Conservation (phyloP, 176 grass and related monocot genomes). For the Bromus sterilis region DNA sequence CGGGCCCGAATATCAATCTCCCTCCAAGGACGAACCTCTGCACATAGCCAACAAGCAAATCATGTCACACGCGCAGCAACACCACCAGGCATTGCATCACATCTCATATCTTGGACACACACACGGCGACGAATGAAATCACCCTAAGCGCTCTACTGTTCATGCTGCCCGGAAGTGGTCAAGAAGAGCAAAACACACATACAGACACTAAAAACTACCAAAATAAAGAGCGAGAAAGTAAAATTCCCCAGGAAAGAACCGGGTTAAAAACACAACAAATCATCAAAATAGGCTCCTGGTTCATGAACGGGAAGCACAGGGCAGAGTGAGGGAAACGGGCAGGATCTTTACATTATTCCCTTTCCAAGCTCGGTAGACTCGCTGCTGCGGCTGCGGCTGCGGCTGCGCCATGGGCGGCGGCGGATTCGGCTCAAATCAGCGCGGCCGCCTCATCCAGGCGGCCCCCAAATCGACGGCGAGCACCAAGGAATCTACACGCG, state of each 20-base stretch:
- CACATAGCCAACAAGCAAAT: constrained; percentile 18
- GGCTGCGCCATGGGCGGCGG: constrained; percentile 51
- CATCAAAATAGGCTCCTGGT: neutral
- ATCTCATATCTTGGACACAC: neutral
- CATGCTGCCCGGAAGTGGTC: constrained; percentile 6
- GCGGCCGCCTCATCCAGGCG: constrained; percentile 6
- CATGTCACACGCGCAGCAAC: neutral
- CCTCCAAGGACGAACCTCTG: constrained; percentile 74
- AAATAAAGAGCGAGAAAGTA: neutral
- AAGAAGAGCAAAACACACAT: neutral
- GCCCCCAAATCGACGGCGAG: neutral
- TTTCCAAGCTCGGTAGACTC: constrained; percentile 71
- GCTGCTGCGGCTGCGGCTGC: constrained; percentile 56
- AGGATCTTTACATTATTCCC: constrained; percentile 81
- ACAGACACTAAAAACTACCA: neutral
- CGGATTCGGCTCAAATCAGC: constrained; percentile 22
- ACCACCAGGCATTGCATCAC: neutral
- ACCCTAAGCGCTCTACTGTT: neutral
- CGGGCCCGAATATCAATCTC: constrained; percentile 84
- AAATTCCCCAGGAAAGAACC: constrained; percentile 25
- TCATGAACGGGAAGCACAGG: neutral
- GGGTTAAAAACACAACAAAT: neutral
- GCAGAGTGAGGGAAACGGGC: neutral
- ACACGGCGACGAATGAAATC: neutral
- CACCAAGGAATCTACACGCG: constrained; percentile 5